Conservation (phyloP, 306 rosid species). For the Lupinus albus region DNA sequence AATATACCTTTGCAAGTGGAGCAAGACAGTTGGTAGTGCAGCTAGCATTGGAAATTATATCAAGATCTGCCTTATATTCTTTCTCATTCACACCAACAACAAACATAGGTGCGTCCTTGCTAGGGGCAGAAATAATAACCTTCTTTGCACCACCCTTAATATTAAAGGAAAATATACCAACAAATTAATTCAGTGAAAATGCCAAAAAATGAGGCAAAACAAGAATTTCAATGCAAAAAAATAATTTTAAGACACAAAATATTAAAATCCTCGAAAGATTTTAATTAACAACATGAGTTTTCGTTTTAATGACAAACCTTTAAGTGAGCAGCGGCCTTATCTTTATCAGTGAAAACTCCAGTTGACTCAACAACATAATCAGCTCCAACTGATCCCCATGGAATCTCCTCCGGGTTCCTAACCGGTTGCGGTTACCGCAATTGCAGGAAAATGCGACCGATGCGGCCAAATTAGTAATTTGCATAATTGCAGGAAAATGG, state of each 20-base stretch:
- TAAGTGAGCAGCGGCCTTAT: slow-evolving; percentile 79
- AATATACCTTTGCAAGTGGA: slow-evolving; percentile 79
- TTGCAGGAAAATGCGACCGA: too few species aligned
- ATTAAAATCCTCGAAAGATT: neutral
- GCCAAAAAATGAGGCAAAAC: neutral
- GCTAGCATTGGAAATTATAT: slow-evolving; percentile 82
- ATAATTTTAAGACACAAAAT: slow-evolving; percentile 5
- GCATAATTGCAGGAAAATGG: too few species aligned
- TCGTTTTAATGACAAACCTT: slow-evolving; percentile 58
- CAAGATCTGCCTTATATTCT: slow-evolving; percentile 67
- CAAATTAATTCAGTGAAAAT: neutral
- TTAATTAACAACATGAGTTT: too few species aligned
- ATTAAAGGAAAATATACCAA: neutral
- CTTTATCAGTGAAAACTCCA: slow-evolving; percentile 86
- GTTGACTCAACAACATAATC: slow-evolving; percentile 69
- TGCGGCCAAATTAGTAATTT: too few species aligned
- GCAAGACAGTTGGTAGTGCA: slow-evolving; percentile 95
- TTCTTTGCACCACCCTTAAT: slow-evolving; percentile 90
- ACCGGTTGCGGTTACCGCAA: too few species aligned
- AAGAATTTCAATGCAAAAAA: neutral
- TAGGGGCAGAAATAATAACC: too few species aligned
- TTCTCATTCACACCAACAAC: slow-evolving; percentile 96
- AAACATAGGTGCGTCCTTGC: slow-evolving; percentile 96
- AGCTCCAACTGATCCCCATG: slow-evolving; percentile 61
- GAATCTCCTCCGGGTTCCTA: slow-evolving; percentile 59